Base-by-base conservation (phyloP, 108 stramenopile species). In the Aurantiochytrium sp. region DNA sequence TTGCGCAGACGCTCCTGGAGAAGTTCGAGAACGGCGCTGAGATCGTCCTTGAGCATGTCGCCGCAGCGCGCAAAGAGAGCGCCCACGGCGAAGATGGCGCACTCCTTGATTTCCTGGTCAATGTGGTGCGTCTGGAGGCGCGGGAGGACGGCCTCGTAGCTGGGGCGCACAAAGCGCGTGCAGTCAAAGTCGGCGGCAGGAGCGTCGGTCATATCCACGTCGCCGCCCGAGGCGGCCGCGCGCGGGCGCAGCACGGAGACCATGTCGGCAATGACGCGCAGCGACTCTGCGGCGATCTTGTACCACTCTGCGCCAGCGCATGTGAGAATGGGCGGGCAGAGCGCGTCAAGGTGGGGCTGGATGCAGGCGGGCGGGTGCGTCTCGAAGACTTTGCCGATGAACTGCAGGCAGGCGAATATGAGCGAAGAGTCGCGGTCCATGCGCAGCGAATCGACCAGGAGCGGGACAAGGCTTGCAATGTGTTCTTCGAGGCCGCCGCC, bases 21-120 rank as follows among this genome's bases (percentile, higher is more conserved):
- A 10, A 97, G 88, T 19, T 89, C 68, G 39, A 96, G 91, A 54
- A 97, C 89, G 69, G 90, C 90, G 37, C 87, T 86, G 85, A 89
- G 92, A 87, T 96, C 89, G n/a, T 91, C 92, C 32, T 50, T 65
- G 21, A 94, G 88, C 54, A 96, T 87, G 54, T 92, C 92, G 4
- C 91, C 92, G 21, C 86, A 37, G 55, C 87, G 88, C 15, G 91
- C 34, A 32, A 92, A 42, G 3, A 91, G 69, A 48, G 53, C 50
- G 5, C 93, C 92, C 55, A 86, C 55, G 59, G 90, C 89, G 24
- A 50, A 42, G 91, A 93, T 93, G 45, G 91, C 91, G 5, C 96
- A 94, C 87, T 99, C 98, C 90, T 98, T 99, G 89, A 99, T 97
- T 91, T 98, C 98, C 90, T 96, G 96, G 89, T 99, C 98, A 17